Conservation (phyloP, 139 green algal species). For the Nannochloris sp. region DNA sequence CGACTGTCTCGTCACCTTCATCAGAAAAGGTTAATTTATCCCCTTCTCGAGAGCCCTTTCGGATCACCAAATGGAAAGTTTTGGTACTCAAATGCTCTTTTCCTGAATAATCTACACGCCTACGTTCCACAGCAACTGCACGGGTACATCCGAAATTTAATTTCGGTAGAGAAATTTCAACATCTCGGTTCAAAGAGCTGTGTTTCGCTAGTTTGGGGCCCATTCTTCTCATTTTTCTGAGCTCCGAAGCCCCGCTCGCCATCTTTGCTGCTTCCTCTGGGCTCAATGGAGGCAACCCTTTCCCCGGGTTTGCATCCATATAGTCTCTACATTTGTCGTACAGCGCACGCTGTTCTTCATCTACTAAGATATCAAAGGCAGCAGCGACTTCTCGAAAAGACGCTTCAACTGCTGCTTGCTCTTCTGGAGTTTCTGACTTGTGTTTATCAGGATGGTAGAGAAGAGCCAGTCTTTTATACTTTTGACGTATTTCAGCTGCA, state of each 20-base stretch:
- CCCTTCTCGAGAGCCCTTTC: constrained; percentile 20
- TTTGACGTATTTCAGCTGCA: constrained; percentile 4
- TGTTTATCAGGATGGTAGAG: constrained; percentile 50
- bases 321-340: constrained; percentile 30
- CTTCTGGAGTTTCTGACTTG: constrained; percentile 10
- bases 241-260: constrained; percentile 21
- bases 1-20: constrained; percentile 28
- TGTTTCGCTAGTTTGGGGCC: constrained; percentile 27
- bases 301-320: constrained; percentile 25
- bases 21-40: constrained; percentile 23
- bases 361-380: constrained; percentile 4
- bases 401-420: constrained; percentile 31
- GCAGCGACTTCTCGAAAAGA: constrained; percentile 43
- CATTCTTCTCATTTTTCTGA: constrained; percentile 19
- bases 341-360: constrained; percentile 31
- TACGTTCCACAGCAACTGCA: constrained; percentile 11
- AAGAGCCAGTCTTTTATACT: constrained; percentile 24
- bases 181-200: constrained; percentile 16
- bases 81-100: background rate
- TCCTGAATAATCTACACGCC: constrained; percentile 16
- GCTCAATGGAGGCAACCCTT: constrained; percentile 18
- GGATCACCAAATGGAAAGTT: constrained; percentile 22
- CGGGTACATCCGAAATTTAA: constrained; percentile 25
- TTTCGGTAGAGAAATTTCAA: constrained; percentile 13
- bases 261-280: constrained; percentile 24